Evolutionary conservation across 1,284 basidiomycete species (phyloP).

Genomic region (Rhodotorula sp.): DNA sequence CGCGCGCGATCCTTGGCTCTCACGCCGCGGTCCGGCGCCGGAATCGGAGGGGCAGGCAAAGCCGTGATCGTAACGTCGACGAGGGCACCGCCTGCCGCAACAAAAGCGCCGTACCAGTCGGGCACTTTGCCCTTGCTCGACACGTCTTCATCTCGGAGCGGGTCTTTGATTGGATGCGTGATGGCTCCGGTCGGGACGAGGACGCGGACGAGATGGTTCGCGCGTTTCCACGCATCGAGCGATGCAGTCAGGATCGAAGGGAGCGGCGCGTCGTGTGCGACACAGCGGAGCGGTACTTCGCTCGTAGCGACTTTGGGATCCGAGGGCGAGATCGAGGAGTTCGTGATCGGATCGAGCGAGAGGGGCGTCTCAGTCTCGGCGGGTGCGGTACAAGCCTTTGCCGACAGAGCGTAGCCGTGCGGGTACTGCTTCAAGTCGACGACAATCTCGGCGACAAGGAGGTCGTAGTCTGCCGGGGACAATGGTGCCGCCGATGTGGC

Average conservation of each 20-base stretch:
- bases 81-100: slow-evolving; percentile 56
- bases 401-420: slow-evolving; percentile 34
- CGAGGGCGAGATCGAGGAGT: background rate
- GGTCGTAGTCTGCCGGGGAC: slow-evolving; percentile 28
- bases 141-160: slow-evolving; percentile 13
- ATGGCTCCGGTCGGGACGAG: slow-evolving; percentile 34
- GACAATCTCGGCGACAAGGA: slow-evolving; percentile 39
- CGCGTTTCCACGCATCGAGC: slow-evolving; percentile 40
- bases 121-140: slow-evolving; percentile 43
- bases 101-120: slow-evolving; percentile 34
- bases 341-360: slow-evolving; percentile 26
- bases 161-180: slow-evolving; percentile 38
- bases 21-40: background rate
- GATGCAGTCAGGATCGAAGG: slow-evolving; percentile 42
- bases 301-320: background rate
- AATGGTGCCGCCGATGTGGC: background rate
- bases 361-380: slow-evolving; percentile 7
- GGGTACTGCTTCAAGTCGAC: slow-evolving; percentile 43
- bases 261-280: slow-evolving; percentile 40
- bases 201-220: slow-evolving; percentile 40
- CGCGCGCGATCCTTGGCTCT: slow-evolving; percentile 11
- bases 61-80: slow-evolving; percentile 63
- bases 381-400: slow-evolving; percentile 18
- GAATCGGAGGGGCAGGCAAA: slow-evolving; percentile 24
- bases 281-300: slow-evolving; percentile 33